phyloP scores from a whole-genome alignment of 345 rosid species.

The Linum usitatissimum region DNA sequence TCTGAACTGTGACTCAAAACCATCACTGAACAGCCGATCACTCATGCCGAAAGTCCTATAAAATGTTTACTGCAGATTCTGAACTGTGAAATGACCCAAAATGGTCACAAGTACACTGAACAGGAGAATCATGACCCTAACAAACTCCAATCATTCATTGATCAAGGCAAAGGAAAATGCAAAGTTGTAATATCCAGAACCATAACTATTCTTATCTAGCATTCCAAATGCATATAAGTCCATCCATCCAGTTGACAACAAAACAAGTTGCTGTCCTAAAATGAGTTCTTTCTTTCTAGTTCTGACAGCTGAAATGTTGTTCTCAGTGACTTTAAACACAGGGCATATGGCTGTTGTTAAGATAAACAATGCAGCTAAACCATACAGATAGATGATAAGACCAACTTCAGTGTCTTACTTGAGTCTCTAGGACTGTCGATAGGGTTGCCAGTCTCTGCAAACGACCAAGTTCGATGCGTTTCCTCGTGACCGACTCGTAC shows the following conservation, averaged over 20 bases:
- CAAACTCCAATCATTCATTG: neutral
- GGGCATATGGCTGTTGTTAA: neutral
- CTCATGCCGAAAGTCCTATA: no score
- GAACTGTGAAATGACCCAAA: neutral
- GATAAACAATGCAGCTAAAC: neutral
- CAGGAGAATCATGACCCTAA: neutral
- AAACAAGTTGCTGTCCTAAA: no score
- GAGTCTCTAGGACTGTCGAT: conserved; percentile 46
- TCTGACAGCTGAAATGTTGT: no score
- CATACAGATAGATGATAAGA: neutral
- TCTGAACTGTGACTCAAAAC: neutral
- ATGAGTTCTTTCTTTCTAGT: no score
- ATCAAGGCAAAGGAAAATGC: neutral
- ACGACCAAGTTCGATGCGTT: conserved; percentile 40
- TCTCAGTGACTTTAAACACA: no score
- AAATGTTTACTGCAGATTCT: neutral
- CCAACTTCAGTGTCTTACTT: conserved; percentile 34
- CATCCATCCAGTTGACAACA: no score
- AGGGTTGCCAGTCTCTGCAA: conserved; percentile 34
- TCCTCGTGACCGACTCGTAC: conserved; percentile 47
- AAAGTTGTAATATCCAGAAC: neutral
- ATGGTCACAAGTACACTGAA: neutral
- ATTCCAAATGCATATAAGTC: no score
- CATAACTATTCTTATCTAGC: no score
- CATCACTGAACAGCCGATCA: neutral